Evolutionary conservation across 768 basidiomycete species (phyloP).

Genomic region (Mycena epipterygia): DNA sequence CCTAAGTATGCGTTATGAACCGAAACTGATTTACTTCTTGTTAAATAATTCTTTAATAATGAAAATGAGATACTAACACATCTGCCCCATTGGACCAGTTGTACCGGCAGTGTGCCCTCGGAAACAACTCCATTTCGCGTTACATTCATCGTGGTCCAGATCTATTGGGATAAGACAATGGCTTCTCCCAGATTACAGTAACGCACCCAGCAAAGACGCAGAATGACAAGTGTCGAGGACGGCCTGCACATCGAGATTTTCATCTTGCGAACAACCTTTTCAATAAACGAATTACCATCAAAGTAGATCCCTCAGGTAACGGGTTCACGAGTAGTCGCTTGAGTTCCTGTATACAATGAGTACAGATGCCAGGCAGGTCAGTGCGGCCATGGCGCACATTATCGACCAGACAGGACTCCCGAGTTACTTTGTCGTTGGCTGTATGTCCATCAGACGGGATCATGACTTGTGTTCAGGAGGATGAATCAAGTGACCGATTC

Average conservation of each 20-base stretch:
- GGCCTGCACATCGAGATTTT: not conserved
- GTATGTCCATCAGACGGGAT: slow-evolving; percentile 22
- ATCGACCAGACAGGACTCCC: slow-evolving; percentile 24
- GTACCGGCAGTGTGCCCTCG: not conserved
- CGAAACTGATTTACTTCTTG: not conserved
- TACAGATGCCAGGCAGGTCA: not conserved
- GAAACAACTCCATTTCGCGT: not conserved
- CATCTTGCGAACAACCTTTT: not conserved
- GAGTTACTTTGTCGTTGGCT: not conserved
- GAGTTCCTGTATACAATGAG: slow-evolving; percentile 16
- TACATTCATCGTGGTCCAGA: slow-evolving; percentile 19
- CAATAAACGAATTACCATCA: slow-evolving; percentile 1
- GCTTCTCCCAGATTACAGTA: not conserved
- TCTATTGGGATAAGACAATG: not conserved
- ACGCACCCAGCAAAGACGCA: slow-evolving; percentile 9
- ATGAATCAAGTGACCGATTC: not conserved
- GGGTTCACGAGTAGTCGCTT: slow-evolving; percentile 19
- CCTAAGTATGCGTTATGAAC: not conserved
- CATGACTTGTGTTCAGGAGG: not conserved
- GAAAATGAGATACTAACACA: not conserved
- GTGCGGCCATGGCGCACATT: not conserved
- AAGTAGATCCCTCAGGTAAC: slow-evolving; percentile 6
- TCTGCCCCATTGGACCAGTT: not conserved
- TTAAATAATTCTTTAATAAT: not conserved
- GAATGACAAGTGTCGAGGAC: slow-evolving; percentile 27